These are phyloP conservation scores for Keqinozyma sinolaborantium DNA, from an alignment of 1,139 yeast species.

Conservation along the genomic window DNA sequence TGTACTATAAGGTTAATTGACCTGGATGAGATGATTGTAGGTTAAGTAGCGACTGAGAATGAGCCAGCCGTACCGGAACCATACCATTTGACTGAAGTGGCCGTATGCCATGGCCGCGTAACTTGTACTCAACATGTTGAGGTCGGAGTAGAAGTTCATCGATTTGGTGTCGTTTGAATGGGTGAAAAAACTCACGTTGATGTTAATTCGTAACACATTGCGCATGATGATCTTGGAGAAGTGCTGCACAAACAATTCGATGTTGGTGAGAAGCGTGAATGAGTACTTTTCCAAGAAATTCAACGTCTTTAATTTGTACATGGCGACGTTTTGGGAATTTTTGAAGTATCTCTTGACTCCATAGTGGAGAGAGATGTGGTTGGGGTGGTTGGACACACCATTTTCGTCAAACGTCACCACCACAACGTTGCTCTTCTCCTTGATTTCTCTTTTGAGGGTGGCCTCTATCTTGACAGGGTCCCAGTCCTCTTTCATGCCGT, in stretches of 20 bases:
- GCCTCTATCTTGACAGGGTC: constrained; percentile 37
- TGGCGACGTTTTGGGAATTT: constrained; percentile 14
- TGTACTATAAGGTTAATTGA: constrained; percentile 3
- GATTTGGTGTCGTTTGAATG: constrained; percentile 18
- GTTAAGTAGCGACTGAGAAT: constrained; percentile 70
- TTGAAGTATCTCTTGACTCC: constrained; percentile 45
- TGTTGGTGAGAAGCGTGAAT: constrained; percentile 44
- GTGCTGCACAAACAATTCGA: constrained; percentile 38
- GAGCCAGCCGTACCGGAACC: constrained; percentile 95
- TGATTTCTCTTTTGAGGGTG: constrained; percentile 18
- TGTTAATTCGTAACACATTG: constrained; percentile 31
- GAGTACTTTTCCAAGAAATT: constrained; percentile 50
- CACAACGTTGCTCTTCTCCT: constrained; percentile 27
- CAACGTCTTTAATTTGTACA: constrained; percentile 44
- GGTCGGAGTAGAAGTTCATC: constrained; percentile 47
- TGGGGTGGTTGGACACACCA: constrained; percentile 86
- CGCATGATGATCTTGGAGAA: constrained; percentile 28
- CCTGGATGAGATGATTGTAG: constrained; percentile 59
- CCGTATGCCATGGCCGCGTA: constrained; percentile 79
- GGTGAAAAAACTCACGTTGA: constrained; percentile 40
- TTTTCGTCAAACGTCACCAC: constrained; percentile 75
- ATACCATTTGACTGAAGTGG: constrained; percentile 87
- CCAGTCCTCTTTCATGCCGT: constrained; percentile 78
- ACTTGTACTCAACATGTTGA: constrained; percentile 56
- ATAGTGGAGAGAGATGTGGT: constrained; percentile 66